Percentiles rank a stretch among this genome's conserved stretches.
These are phyloP conservation scores for Tulasnella sp. DNA, from an alignment of 768 basidiomycete genomes.

Conservation along the genomic window DNA sequence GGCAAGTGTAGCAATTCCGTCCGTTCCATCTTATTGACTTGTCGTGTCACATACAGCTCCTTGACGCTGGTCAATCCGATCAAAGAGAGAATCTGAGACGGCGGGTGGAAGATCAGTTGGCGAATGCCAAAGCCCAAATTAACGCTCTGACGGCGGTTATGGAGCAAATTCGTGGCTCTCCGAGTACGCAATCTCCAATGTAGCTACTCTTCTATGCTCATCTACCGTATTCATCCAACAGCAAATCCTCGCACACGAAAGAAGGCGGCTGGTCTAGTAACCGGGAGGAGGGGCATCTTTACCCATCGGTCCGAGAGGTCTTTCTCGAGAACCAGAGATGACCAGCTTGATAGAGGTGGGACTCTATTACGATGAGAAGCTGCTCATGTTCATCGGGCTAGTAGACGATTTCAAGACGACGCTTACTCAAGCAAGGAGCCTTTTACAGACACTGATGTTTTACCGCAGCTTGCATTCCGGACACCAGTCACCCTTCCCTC, in stretches of 20 bases:
- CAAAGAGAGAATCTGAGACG: conserved; percentile 49
- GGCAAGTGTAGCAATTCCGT: conserved; percentile 37
- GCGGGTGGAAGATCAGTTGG: conserved; percentile 67
- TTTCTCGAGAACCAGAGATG: neutral
- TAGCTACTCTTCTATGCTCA: neutral
- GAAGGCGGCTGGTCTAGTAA: conserved; percentile 6
- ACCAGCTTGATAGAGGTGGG: neutral
- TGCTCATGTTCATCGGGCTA: neutral
- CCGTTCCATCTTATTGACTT: conserved; percentile 23
- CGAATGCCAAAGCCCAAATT: conserved; percentile 64
- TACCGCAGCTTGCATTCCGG: conserved; percentile 24
- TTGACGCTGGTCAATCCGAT: conserved; percentile 18
- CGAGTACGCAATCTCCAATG: conserved; percentile 15
- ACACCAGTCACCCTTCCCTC: conserved; percentile 19
- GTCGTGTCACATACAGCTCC: conserved; percentile 17
- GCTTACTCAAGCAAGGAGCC: conserved; percentile 49
- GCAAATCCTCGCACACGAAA: conserved; percentile 6
- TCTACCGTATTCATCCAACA: neutral
- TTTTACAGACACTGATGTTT: conserved; percentile 44
- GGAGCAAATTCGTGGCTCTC: conserved; percentile 28
- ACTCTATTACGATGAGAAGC: neutral
- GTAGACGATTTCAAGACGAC: conserved; percentile 65
- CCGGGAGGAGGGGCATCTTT: conserved; percentile 18
- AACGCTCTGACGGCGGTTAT: conserved; percentile 47
- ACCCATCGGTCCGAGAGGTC: conserved; percentile 15